Conservation (phyloP, 202 grass and related monocot species). For the Musa balbisiana region DNA sequence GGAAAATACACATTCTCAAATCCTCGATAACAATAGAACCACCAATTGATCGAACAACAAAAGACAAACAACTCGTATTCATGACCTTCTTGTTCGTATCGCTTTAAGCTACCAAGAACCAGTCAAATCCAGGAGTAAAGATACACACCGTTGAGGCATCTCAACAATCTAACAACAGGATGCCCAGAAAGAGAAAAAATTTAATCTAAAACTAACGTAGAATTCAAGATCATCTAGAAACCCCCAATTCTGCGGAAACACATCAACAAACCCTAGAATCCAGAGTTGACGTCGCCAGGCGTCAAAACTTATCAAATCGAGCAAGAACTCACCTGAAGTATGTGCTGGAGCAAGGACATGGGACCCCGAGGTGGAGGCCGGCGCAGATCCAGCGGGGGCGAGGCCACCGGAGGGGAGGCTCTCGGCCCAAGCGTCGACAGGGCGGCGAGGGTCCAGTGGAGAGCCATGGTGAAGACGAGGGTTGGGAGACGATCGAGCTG, state of each 20-base stretch:
- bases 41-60: too few species aligned
- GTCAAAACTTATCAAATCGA: background rate
- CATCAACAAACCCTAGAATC: background rate
- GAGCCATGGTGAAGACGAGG: conserved; percentile 34
- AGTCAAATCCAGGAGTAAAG: background rate
- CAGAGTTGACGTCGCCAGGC: background rate
- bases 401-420: background rate
- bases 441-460: conserved; percentile 31
- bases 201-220: too few species aligned
- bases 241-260: background rate
- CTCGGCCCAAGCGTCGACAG: conserved; percentile 3
- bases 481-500: conserved; percentile 21
- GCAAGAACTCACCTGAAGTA: conserved; percentile 27
- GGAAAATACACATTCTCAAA: too few species aligned
- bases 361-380: background rate
- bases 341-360: conserved; percentile 1
- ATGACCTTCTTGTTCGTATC: too few species aligned
- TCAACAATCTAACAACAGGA: too few species aligned
- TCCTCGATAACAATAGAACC: too few species aligned
- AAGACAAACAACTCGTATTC: too few species aligned
- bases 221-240: background rate
- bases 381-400: conserved; percentile 21
- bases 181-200: too few species aligned
- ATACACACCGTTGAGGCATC: background rate
- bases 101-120: too few species aligned